These are phyloP conservation scores for Ophiobolus disseminans DNA, from an alignment of 2,329 filamentous ascomycete genomes.

Conservation along the genomic window DNA sequence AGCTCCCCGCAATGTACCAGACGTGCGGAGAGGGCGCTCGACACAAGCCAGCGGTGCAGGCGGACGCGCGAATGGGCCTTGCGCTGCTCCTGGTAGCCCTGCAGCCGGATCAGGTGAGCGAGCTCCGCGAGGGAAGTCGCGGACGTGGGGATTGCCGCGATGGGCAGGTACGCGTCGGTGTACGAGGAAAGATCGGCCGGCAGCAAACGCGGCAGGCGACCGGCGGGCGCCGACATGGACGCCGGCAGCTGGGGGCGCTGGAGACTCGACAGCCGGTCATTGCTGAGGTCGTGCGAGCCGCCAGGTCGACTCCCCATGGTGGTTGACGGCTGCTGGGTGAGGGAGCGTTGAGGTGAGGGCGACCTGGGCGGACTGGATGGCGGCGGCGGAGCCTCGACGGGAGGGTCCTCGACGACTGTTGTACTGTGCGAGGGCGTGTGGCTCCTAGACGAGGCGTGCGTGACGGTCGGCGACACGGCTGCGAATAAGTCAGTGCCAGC, in stretches of 20 bases:
- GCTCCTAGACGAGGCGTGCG: conserved; percentile 61
- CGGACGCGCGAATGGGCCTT: conserved; percentile 74
- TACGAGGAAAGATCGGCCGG: conserved; percentile 72
- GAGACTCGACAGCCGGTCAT: conserved; percentile 24
- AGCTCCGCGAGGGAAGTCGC: conserved; percentile 78
- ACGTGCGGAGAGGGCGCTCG: conserved; percentile 76
- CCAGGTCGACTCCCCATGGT: conserved; percentile 49
- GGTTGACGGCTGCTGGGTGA: conserved; percentile 29
- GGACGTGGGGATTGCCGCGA: conserved; percentile 63
- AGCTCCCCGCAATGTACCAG: conserved; percentile 77
- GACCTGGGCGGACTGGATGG: conserved; percentile 64
- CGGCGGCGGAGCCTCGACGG: conserved; percentile 59
- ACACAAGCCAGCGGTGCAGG: conserved; percentile 76
- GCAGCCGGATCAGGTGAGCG: conserved; percentile 77
- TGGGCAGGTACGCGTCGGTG: conserved; percentile 65
- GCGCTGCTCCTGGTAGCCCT: conserved; percentile 83
- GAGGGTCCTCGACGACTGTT: conserved; percentile 58
- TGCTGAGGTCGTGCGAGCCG: conserved; percentile 30
- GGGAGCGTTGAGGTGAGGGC: conserved; percentile 41
- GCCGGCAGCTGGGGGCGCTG: conserved; percentile 47
- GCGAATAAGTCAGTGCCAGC: conserved; percentile 42
- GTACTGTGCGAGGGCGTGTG: conserved; percentile 61
- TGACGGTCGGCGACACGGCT: conserved; percentile 62
- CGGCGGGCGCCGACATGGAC: conserved; percentile 55
- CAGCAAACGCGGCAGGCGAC: conserved; percentile 62